Conservation (phyloP, 129 eudicot genomes). For the Cynara cardunculus region DNA sequence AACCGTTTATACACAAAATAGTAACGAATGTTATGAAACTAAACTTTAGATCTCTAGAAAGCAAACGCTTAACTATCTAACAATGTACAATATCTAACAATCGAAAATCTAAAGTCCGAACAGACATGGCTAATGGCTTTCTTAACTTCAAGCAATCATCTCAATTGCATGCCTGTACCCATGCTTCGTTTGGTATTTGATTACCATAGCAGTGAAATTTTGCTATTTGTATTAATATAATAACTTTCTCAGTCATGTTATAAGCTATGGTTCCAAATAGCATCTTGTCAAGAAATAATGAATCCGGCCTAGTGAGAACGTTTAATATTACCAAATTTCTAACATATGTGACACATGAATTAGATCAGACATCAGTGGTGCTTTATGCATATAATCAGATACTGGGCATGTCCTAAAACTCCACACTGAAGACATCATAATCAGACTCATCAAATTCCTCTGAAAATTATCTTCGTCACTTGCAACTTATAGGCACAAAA, state of each 20-base stretch:
- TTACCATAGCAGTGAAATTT: not conserved
- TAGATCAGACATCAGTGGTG: not conserved
- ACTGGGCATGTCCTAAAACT: not conserved
- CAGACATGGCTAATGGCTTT: not conserved
- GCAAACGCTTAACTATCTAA: not conserved
- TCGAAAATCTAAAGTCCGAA: not conserved
- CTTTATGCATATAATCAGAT: not conserved
- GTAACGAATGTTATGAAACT: not conserved
- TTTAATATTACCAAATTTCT: not conserved
- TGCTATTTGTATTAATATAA: not conserved
- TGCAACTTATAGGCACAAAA: conserved; percentile 11
- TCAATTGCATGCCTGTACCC: not conserved
- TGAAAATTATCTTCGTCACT: not conserved
- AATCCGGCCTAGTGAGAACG: conserved; percentile 4
- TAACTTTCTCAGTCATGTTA: not conserved
- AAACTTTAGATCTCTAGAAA: not conserved
- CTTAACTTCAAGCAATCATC: conserved; percentile 6
- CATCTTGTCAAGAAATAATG: not conserved
- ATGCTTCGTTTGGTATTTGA: not conserved
- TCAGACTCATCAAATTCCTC: not conserved
- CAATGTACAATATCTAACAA: not conserved
- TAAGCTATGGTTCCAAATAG: not conserved
- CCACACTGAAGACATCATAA: conserved; percentile 9
- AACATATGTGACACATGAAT: not conserved
- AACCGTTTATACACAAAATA: not conserved